Base-by-base conservation (phyloP, 306 rosid genomes). In the Corylus heterophylla region DNA sequence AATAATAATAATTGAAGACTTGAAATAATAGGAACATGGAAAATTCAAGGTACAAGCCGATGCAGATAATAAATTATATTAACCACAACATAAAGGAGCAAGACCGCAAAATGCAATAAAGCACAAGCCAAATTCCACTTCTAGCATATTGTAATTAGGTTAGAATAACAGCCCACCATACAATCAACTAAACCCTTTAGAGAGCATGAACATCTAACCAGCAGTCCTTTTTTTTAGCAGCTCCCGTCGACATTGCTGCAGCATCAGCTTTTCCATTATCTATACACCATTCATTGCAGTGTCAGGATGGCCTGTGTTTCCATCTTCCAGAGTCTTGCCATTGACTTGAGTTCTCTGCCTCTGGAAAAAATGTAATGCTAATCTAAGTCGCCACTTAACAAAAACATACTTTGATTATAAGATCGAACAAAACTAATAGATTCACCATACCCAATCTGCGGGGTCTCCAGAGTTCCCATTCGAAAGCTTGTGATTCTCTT, bases 301-400 rank as follows among this genome's bases (percentile, higher is more conserved):
- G 87, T 93, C 94, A 5, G 78, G 83, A 85, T 87, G 98, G 63
- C 54, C 91, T 29, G 89, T 77, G 76, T 86, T 91, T 54, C 93
- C 96, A 45, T 96, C 97, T 56, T 96, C 99, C 45, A 84, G 69
- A 71, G 74, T 88, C 90, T 96, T 96, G 85, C 99, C 99, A 71
- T 96, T 96, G 50, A 90, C 85, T 85, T 90, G 99, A 84, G 91
- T 89, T 86, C 98, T 88, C 86, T 86, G 97, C 85, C 99, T 96
- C 99, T 95, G 93, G 63, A 74, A 35, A 87, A 51, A 45, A 73
- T 45, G 61, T 61, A 69, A 68, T 56, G 70, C 74, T 52, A 63
- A 22, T 80, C 81, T 80, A 76, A 48, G 84, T 83, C 25, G 9
- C 17, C 74, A 52, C 69, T 69, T 77, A 59, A 25, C 18, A 78